A percentile compares a stretch with the other conserved stretches of the same genome.
These are phyloP conservation scores for Dioscorea alata DNA, from an alignment of 106 monocot species.

Conservation along the genomic window DNA sequence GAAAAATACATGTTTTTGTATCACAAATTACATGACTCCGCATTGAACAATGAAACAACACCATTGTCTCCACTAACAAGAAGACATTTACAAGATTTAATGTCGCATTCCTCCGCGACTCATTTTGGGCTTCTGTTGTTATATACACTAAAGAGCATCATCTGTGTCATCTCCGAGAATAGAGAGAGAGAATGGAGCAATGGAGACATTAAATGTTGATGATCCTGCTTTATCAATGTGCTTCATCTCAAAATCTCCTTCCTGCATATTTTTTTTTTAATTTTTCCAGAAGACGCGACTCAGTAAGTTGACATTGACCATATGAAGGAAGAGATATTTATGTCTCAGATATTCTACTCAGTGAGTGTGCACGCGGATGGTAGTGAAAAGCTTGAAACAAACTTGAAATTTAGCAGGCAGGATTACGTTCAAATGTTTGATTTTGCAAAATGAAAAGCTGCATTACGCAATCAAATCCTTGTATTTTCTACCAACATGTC, in stretches of 20 bases:
- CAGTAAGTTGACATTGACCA: neutral
- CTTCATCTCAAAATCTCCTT: slow-evolving; percentile 99
- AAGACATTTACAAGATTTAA: no score
- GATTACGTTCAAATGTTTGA: neutral
- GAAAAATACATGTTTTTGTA: no score
- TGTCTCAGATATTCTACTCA: neutral
- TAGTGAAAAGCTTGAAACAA: neutral
- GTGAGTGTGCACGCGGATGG: no score
- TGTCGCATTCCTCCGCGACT: no score
- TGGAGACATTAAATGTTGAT: slow-evolving; percentile 81
- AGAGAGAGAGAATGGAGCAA: slow-evolving; percentile 86
- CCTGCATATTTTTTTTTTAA: slow-evolving; percentile 27
- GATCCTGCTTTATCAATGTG: slow-evolving; percentile 61
- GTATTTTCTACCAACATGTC: no score
- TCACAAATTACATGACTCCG: no score
- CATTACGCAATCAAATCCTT: no score
- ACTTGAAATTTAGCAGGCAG: neutral
- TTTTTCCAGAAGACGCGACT: neutral
- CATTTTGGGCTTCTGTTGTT: neutral
- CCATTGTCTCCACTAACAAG: no score
- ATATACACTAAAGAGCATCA: slow-evolving; percentile 8
- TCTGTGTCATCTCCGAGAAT: slow-evolving; percentile 57
- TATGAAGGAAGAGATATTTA: neutral
- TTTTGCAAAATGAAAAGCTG: neutral
- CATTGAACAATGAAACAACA: no score